These are phyloP conservation scores for Rosellinia necatrix DNA, from an alignment of 2,329 filamentous ascomycete species.

Conservation along the genomic window DNA sequence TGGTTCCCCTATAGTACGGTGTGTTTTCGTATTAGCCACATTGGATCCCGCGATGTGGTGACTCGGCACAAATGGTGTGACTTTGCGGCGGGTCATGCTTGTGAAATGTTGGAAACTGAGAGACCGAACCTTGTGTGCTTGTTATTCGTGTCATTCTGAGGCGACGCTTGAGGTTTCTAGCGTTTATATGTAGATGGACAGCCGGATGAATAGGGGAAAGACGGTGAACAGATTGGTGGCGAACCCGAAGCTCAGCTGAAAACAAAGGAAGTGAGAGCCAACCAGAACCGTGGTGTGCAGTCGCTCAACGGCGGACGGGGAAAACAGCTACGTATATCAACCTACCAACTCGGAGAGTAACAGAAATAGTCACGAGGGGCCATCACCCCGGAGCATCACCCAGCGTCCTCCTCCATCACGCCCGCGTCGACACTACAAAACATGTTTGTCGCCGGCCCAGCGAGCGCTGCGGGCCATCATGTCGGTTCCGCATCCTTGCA, in stretches of 20 bases:
- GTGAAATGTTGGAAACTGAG: constrained; percentile 24
- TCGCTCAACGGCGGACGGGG: constrained; percentile 4
- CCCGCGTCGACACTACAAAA: constrained; percentile 11
- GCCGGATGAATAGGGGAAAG: neutral
- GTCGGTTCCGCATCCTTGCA: constrained; percentile 19
- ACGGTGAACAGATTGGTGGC: constrained; percentile 22
- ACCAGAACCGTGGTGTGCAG: constrained; percentile 26
- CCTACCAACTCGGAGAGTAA: constrained; percentile 25
- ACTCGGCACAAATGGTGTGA: constrained; percentile 24
- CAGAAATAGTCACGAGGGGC: constrained; percentile 25
- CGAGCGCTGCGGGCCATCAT: constrained; percentile 21
- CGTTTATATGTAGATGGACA: constrained; percentile 29
- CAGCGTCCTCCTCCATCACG: constrained; percentile 19
- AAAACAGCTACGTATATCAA: constrained; percentile 25
- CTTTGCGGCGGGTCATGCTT: constrained; percentile 38
- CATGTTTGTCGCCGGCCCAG: constrained; percentile 15
- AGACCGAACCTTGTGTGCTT: constrained; percentile 34
- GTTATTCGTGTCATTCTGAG: constrained; percentile 31
- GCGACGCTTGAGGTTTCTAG: constrained; percentile 8
- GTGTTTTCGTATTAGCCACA: constrained; percentile 27
- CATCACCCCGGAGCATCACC: constrained; percentile 4
- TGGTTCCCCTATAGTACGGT: constrained; percentile 25
- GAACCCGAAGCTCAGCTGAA: constrained; percentile 34
- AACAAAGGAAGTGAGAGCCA: constrained; percentile 28
- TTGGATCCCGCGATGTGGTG: constrained; percentile 20